Conservation (phyloP, 768 basidiomycete genomes). For the Tephrocybe sp. region DNA sequence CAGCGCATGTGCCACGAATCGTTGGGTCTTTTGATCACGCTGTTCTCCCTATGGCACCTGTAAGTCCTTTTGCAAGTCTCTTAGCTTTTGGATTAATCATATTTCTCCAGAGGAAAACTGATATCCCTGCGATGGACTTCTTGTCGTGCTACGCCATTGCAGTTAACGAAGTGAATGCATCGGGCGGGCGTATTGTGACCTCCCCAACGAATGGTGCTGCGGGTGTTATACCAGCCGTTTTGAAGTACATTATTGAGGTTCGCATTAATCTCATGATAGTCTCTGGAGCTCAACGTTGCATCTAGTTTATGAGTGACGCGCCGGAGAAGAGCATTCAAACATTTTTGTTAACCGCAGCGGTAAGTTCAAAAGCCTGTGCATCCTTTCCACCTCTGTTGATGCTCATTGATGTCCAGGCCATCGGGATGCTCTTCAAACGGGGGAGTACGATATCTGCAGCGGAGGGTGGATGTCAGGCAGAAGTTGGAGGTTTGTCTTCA, state of each 20-base stretch:
- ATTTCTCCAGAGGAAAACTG: constrained; percentile 62
- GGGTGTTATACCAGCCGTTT: constrained; percentile 88
- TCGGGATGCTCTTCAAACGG: constrained; percentile 96
- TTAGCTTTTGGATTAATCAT: too few species aligned
- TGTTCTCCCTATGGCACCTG: constrained; percentile 78
- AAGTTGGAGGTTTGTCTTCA: constrained; percentile 80
- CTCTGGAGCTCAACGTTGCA: too few species aligned
- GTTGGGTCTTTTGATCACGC: constrained; percentile 80
- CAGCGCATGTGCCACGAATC: constrained; percentile 40
- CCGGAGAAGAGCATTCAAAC: constrained; percentile 85
- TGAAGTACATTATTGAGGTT: constrained; percentile 88
- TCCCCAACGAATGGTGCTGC: constrained; percentile 93
- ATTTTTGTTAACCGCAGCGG: constrained; percentile 86
- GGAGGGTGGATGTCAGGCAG: constrained; percentile 93
- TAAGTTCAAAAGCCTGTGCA: constrained; percentile 31
- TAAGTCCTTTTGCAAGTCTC: constrained; percentile 39
- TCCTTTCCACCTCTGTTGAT: neutral
- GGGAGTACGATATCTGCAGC: constrained; percentile 97
- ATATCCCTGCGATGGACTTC: constrained; percentile 92
- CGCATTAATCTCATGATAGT: constrained; percentile 14
- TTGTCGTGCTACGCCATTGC: constrained; percentile 93
- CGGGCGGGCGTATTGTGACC: constrained; percentile 92
- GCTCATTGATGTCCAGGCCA: constrained; percentile 44
- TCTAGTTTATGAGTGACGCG: constrained; percentile 90
- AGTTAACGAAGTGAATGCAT: constrained; percentile 93